Percentiles rank a stretch among this genome's conserved stretches.
These are phyloP conservation scores for Suillus subaureus DNA, from an alignment of 768 basidiomycete species.

Conservation along the genomic window DNA sequence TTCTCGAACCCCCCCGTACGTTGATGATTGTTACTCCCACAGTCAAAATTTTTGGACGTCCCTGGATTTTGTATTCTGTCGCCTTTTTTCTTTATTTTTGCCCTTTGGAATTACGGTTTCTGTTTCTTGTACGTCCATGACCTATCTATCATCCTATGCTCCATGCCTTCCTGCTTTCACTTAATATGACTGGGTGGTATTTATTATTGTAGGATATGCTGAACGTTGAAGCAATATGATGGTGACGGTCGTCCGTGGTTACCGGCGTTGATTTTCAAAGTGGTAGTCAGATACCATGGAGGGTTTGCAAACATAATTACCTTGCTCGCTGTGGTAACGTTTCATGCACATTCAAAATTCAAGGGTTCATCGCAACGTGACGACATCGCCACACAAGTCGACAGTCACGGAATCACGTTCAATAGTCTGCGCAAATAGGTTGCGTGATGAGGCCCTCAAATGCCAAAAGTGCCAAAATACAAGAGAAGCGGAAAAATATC, in stretches of 20 bases:
- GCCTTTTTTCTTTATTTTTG: not conserved
- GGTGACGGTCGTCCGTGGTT: not conserved
- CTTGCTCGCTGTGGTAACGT: not conserved
- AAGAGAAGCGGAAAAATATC: not conserved
- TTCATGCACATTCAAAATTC: not conserved
- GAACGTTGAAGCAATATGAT: not conserved
- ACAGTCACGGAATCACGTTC: not conserved
- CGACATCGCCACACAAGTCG: not conserved
- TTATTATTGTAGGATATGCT: constrained; percentile 12
- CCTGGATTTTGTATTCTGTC: not conserved
- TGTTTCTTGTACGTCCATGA: not conserved
- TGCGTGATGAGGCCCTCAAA: not conserved
- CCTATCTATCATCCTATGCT: constrained; percentile 11
- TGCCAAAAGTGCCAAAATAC: not conserved
- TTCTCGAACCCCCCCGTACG: constrained; percentile 17
- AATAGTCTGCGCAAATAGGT: not conserved
- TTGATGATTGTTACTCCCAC: not conserved
- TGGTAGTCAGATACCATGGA: too few relatives aligned
- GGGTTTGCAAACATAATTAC: not conserved
- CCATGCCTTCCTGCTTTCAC: constrained; percentile 8
- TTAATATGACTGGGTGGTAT: constrained; percentile 1
- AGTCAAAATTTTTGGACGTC: not conserved
- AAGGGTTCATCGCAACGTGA: not conserved
- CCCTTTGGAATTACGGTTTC: not conserved
- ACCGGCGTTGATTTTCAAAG: not conserved